Evolutionary conservation across 2,329 filamentous ascomycete genomes (phyloP).

Genomic region (Fusarium scirpi): DNA sequence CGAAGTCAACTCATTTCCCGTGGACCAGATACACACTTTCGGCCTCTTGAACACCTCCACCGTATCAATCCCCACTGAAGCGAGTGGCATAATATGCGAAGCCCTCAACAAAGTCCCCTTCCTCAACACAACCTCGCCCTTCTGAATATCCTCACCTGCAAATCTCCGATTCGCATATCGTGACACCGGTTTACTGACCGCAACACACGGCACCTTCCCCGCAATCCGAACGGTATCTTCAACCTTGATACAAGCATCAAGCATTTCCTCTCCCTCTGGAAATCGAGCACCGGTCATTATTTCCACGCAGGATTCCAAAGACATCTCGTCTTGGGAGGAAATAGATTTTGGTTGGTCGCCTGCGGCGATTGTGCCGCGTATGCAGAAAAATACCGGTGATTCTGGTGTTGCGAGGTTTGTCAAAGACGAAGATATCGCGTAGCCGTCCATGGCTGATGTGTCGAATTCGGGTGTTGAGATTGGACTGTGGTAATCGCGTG

Average conservation of each 20-base stretch:
- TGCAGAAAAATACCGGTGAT: not conserved
- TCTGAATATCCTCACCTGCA: not conserved
- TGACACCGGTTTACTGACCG: rapidly evolving
- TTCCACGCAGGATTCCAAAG: not conserved
- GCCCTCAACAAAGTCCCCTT: not conserved
- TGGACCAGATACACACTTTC: not conserved
- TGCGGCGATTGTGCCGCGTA: not conserved
- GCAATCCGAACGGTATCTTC: not conserved
- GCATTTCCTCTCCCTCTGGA: not conserved
- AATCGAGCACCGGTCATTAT: not conserved
- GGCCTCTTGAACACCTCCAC: not conserved
- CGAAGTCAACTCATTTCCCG: not conserved
- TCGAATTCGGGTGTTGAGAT: constrained; percentile 6
- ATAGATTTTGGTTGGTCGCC: not conserved
- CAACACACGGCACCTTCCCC: rapidly evolving
- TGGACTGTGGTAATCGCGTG: not conserved
- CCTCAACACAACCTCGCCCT: not conserved
- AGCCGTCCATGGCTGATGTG: constrained; percentile 7
- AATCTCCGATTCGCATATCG: not conserved
- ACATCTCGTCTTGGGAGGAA: rapidly evolving
- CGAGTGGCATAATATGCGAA: not conserved
- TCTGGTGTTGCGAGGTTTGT: not conserved
- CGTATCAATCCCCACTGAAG: not conserved
- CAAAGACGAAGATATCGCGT: not conserved
- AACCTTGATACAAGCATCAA: not conserved